Percentiles rank a stretch among this genome's conserved stretches.
Evolutionary conservation across 306 rosid genomes (phyloP).

Genomic region (Quercus glauca): DNA sequence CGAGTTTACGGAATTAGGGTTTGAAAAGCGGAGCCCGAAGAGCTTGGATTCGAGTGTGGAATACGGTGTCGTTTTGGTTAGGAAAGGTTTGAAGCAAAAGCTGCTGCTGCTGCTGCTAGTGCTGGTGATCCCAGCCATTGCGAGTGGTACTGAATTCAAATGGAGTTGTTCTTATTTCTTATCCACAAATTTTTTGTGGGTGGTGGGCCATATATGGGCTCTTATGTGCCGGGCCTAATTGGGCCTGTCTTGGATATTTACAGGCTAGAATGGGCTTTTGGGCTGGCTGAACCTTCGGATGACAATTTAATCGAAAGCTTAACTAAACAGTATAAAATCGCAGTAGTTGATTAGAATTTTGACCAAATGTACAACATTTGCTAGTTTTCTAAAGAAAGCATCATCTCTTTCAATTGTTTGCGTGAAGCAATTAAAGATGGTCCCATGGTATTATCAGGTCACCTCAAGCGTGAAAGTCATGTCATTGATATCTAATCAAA

Average conservation of each 20-base stretch:
- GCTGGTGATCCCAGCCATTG: conserved; percentile 79
- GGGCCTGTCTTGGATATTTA: too few species aligned
- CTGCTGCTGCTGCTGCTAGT: conserved; percentile 20
- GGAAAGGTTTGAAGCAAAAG: conserved; percentile 44
- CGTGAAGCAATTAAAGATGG: not conserved
- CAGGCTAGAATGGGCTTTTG: too few species aligned
- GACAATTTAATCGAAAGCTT: too few species aligned
- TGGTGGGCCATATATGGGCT: not conserved
- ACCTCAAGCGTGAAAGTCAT: not conserved
- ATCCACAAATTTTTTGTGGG: not conserved
- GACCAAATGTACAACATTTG: not conserved
- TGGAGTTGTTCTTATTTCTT: not conserved
- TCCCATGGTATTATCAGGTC: not conserved
- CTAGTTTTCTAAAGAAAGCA: not conserved
- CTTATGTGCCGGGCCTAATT: not conserved
- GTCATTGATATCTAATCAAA: not conserved
- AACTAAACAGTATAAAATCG: too few species aligned
- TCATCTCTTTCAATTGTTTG: not conserved
- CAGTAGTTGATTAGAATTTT: too few species aligned
- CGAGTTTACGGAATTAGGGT: conserved; percentile 27
- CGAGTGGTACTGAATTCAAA: not conserved
- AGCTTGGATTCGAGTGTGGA: conserved; percentile 37
- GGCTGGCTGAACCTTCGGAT: too few species aligned
- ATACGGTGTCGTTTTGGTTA: conserved; percentile 25
- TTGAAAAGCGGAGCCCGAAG: conserved; percentile 44